Base-by-base conservation (phyloP, 2,329 filamentous ascomycete species). In the Aspergillus ustus region DNA sequence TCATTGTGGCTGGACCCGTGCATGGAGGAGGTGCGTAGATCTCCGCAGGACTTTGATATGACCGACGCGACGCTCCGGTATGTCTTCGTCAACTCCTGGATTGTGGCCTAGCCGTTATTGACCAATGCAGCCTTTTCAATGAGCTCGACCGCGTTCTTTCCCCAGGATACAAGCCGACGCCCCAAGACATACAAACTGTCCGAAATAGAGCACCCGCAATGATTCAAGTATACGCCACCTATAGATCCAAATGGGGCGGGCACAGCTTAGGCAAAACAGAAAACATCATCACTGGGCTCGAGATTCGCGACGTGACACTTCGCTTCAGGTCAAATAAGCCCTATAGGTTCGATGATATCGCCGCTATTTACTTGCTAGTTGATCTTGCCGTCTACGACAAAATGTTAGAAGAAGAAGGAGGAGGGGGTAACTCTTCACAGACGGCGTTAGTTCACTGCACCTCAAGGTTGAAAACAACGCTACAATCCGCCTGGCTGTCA, bases 321-420 rank as follows among this genome's bases (percentile, higher is more conserved):
- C 49, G 11, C 49, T 52, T 52, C 49, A 31, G 49, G 19, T 52
- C 49, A 52, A 52, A 52, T 40, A 28, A 31, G 11, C 49, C 49
- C 28, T 52, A n/a, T 11, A 52, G 20, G 17, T 31, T 52, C 29
- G 20, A 34, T 3, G 49, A 52, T 52, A 37, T 52, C n/a, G 31
- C 49, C 29, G 37, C 25, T 6, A 52, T 52, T n/a, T 34, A n/a
- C 37, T 52, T 37, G 25, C 49, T 20, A 9, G 49, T 34, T 25
- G 49, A 52, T 52, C 28, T 52, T 20, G 28, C 13, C 34, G 28
- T n/a, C 49, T 52, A 52, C 49, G 15, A 37, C 49, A 34, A 52
- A 25, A 25, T 52, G 15, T 34, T n/a, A 8, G 25, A 34, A 34
- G n/a, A n/a, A n/a, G n/a, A n/a, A n/a, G n/a, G n/a, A n/a, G n/a